Evolutionary conservation across 371 early-diverging fungal species (phyloP).

Genomic region (Rhizopus arrhizus): DNA sequence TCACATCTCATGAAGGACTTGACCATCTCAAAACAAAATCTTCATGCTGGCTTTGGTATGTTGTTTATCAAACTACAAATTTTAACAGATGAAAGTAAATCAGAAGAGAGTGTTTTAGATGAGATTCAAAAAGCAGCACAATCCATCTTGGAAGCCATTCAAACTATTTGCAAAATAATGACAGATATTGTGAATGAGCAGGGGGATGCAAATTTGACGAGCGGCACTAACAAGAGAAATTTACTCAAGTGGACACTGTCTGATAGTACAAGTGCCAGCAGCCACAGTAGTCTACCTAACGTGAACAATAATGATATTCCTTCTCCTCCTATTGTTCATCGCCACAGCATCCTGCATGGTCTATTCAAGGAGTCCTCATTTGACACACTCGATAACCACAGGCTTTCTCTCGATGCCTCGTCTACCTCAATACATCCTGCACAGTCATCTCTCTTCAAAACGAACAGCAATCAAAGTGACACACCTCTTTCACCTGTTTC

Average conservation of each 20-base stretch:
- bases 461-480: neutral
- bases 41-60: conserved; percentile 69
- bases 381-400: neutral
- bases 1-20: conserved; percentile 27
- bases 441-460: too few relatives aligned
- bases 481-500: neutral
- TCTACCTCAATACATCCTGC: too few relatives aligned
- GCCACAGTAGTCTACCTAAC: too few relatives aligned
- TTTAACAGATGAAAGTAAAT: conserved; percentile 54
- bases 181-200: conserved; percentile 17
- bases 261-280: too few relatives aligned
- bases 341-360: neutral
- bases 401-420: too few relatives aligned
- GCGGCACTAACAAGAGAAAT: neutral
- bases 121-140: conserved; percentile 26
- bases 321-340: neutral
- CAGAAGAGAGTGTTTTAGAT: conserved; percentile 14
- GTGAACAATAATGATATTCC: neutral
- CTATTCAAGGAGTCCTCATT: neutral
- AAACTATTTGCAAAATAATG: conserved; percentile 28
- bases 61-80: conserved; percentile 67
- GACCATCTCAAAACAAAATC: conserved; percentile 36
- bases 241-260: neutral
- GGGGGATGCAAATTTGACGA: neutral
- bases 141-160: conserved; percentile 29